Evolutionary conservation across 108 stramenopile species (phyloP).

Genomic region (Nannochloropsis gaditana): DNA sequence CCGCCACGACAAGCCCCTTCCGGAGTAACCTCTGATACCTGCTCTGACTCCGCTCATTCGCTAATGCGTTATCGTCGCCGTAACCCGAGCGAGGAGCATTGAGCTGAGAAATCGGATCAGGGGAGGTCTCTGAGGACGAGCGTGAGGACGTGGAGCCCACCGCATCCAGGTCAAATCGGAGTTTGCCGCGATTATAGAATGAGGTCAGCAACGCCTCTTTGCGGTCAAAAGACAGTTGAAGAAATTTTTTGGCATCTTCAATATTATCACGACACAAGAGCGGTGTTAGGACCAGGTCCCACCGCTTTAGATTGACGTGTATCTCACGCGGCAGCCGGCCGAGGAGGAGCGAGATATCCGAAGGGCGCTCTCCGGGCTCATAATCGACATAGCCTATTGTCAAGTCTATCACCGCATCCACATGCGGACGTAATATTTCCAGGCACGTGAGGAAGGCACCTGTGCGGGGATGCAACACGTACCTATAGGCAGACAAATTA

Average conservation of each 20-base stretch:
- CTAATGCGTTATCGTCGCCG: too few relatives aligned
- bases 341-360: background rate
- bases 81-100: too few relatives aligned
- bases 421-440: background rate
- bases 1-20: background rate
- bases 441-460: background rate
- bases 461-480: background rate
- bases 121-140: too few relatives aligned
- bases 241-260: background rate
- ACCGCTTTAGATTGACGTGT: background rate
- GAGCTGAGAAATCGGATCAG: too few relatives aligned
- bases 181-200: background rate
- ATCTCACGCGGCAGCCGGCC: background rate
- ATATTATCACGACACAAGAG: background rate
- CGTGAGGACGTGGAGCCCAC: too few relatives aligned
- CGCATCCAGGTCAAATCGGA: too few relatives aligned
- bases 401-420: background rate
- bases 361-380: background rate
- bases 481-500: background rate
- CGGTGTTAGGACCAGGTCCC: background rate
- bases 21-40: background rate
- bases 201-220: conserved; percentile 1
- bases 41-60: too few relatives aligned
- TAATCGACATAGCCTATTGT: background rate
- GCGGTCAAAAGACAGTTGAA: background rate